phyloP scores from a whole-genome alignment of 768 basidiomycete species.

The Rhodotorula taiwanensis region DNA sequence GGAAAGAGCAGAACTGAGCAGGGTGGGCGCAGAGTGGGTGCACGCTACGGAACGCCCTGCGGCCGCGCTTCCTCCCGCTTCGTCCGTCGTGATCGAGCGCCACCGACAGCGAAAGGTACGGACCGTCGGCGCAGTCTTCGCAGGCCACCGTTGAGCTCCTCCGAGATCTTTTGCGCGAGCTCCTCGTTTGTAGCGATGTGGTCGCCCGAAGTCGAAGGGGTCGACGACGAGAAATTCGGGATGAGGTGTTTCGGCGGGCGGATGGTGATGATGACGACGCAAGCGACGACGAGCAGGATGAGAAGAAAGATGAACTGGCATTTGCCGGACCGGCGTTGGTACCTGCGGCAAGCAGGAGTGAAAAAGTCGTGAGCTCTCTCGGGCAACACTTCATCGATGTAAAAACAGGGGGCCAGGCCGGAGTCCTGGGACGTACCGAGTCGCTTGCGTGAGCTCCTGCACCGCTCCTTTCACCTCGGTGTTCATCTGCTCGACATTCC shows the following conservation, averaged over 20 bases:
- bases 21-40: too few species aligned
- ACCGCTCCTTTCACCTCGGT: slow-evolving; percentile 74
- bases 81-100: too few species aligned
- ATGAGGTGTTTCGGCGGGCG: slow-evolving; percentile 5
- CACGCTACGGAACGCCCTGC: too few species aligned
- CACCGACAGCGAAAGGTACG: too few species aligned
- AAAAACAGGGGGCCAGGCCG: too few species aligned
- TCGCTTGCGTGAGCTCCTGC: slow-evolving; percentile 71
- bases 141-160: background rate
- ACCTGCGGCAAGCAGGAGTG: slow-evolving; percentile 51
- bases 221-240: background rate
- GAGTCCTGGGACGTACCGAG: too few species aligned
- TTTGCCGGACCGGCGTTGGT: slow-evolving; percentile 88
- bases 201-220: background rate
- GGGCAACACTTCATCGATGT: too few species aligned
- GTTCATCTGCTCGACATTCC: slow-evolving; percentile 89
- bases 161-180: background rate
- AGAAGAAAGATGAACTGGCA: slow-evolving; percentile 90
- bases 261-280: slow-evolving; percentile 81
- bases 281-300: slow-evolving; percentile 76
- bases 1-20: too few species aligned
- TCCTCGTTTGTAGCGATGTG: background rate
- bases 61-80: too few species aligned
- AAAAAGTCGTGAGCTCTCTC: too few species aligned
- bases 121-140: too few species aligned